Evolutionary conservation across 129 eudicot genomes (phyloP).

Genomic region (Gnaphalium uliginosum): DNA sequence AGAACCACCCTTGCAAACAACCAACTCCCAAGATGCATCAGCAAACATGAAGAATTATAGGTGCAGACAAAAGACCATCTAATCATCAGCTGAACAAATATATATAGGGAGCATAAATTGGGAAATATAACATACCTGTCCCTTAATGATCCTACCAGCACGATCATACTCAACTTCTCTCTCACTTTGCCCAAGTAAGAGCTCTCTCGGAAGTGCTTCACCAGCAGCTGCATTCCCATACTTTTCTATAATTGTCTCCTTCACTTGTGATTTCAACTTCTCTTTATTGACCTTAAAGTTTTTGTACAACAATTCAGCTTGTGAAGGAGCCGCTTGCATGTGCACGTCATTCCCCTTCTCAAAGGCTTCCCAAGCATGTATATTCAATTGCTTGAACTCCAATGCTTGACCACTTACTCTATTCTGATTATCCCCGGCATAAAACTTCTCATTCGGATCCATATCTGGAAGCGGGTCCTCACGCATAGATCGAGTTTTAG

Average conservation of each 20-base stretch:
- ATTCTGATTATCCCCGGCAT: slow-evolving; percentile 84
- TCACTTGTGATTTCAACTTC: slow-evolving; percentile 70
- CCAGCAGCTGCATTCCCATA: slow-evolving; percentile 88
- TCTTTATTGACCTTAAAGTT: slow-evolving; percentile 75
- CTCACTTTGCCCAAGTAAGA: slow-evolving; percentile 87
- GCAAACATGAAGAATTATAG: too few species aligned
- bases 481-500: slow-evolving; percentile 94
- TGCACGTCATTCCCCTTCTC: slow-evolving; percentile 93
- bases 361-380: slow-evolving; percentile 96
- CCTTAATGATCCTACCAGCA: slow-evolving; percentile 88
- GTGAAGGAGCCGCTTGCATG: slow-evolving; percentile 98
- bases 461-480: slow-evolving; percentile 97
- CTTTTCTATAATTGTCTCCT: slow-evolving; percentile 75
- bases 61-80: background rate
- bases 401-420: slow-evolving; percentile 93
- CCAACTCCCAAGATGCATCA: too few species aligned
- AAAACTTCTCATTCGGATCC: slow-evolving; percentile 87
- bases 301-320: slow-evolving; percentile 76
- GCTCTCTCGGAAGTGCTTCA: slow-evolving; percentile 74
- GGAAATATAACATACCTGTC: slow-evolving; percentile 48
- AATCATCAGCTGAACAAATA: background rate
- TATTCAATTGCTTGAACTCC: slow-evolving; percentile 85
- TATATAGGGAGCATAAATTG: too few species aligned
- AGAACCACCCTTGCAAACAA: too few species aligned
- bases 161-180: slow-evolving; percentile 95